A percentile compares a stretch with the other conserved stretches of the same genome.
Evolutionary conservation across 2,329 filamentous ascomycete species (phyloP).

Genomic region (Claviceps sp.): DNA sequence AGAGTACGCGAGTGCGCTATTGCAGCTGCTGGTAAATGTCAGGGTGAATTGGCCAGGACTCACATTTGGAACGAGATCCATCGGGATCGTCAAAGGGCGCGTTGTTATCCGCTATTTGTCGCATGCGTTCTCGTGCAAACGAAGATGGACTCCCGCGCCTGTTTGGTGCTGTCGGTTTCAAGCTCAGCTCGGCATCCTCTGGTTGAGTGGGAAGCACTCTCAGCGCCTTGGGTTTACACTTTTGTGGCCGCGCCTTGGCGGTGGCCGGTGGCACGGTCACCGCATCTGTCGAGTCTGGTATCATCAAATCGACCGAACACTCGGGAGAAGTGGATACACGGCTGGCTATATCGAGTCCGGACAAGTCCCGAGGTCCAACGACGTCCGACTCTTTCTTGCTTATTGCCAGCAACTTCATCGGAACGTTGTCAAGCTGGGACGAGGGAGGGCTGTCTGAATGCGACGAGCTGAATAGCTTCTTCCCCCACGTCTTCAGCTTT

Average conservation of each 20-base stretch:
- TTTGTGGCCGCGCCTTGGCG: slow-evolving; percentile 13
- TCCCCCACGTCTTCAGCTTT: slow-evolving; percentile 23
- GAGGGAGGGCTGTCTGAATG: slow-evolving; percentile 7
- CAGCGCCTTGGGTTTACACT: slow-evolving; percentile 16
- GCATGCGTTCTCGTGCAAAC: slow-evolving; percentile 30
- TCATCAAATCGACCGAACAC: slow-evolving; percentile 4
- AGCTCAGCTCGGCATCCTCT: slow-evolving; percentile 19
- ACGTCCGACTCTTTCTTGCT: slow-evolving; percentile 1
- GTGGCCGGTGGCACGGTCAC: slow-evolving; percentile 8
- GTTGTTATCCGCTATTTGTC: slow-evolving; percentile 28
- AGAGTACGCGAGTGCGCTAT: no score
- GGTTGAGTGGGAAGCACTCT: slow-evolving; percentile 25
- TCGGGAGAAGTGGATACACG: neutral
- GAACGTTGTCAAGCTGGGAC: slow-evolving; percentile 11
- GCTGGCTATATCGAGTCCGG: neutral
- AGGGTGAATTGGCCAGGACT: slow-evolving; percentile 8
- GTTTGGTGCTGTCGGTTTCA: slow-evolving; percentile 13
- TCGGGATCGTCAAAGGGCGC: slow-evolving; percentile 31
- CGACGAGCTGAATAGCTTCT: slow-evolving; percentile 20
- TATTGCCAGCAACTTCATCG: slow-evolving; percentile 13
- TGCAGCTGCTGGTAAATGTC: neutral
- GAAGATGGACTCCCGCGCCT: slow-evolving; percentile 29
- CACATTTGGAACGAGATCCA: slow-evolving; percentile 25
- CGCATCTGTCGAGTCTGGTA: slow-evolving; percentile 7
- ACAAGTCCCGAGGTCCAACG: neutral